Evolutionary conservation across 768 basidiomycete species (phyloP).

Genomic region (Hericium alpestre): DNA sequence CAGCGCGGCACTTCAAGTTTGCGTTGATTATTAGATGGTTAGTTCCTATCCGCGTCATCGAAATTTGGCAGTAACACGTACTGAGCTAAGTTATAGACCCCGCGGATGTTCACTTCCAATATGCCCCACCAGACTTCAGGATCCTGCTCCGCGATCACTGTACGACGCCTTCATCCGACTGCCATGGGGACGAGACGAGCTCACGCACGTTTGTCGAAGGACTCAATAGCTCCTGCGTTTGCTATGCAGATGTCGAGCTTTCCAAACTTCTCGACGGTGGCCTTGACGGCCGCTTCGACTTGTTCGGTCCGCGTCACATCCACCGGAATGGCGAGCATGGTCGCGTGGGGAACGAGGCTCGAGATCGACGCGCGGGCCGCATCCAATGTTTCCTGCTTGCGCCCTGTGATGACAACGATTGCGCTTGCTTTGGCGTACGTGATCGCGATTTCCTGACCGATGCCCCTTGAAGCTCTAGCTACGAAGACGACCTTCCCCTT

Average conservation of each 20-base stretch:
- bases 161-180: neutral
- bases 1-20: neutral
- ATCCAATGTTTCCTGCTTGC: conserved; percentile 11
- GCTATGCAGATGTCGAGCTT: conserved; percentile 20
- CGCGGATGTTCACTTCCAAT: conserved; percentile 3
- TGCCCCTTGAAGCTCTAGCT: conserved; percentile 19
- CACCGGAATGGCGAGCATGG: conserved; percentile 13
- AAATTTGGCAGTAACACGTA: neutral
- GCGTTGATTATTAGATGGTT: neutral
- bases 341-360: conserved; percentile 1
- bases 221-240: conserved; percentile 16
- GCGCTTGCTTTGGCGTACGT: conserved; percentile 20
- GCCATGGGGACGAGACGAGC: neutral
- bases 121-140: conserved; percentile 1
- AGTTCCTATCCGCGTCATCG: neutral
- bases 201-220: conserved; percentile 1
- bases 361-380: conserved; percentile 15
- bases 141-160: neutral
- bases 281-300: no score
- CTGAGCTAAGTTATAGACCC: conserved; percentile 8
- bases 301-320: conserved; percentile 16
- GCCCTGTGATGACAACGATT: conserved; percentile 15
- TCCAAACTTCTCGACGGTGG: conserved; percentile 17
- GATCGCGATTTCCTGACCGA: conserved; percentile 18
- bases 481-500: conserved; percentile 19